These are phyloP conservation scores for Pseudogymnoascus sp. DNA, from an alignment of 2,329 filamentous ascomycete species.

Conservation along the genomic window DNA sequence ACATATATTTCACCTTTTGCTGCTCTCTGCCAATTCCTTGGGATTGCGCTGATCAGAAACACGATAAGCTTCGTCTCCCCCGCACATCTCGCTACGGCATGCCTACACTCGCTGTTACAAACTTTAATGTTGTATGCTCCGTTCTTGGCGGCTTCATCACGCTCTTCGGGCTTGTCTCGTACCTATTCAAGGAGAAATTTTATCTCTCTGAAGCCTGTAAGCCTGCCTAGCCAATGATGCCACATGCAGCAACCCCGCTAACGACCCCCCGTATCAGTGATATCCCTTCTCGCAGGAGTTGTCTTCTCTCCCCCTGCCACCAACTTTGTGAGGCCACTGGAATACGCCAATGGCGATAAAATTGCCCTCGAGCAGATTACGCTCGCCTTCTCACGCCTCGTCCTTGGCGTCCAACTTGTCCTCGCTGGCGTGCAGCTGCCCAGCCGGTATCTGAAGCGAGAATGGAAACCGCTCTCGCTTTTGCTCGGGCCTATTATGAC, in stretches of 20 bases:
- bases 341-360: conserved; percentile 56
- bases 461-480: conserved; percentile 65
- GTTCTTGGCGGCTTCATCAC: conserved; percentile 76
- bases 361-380: conserved; percentile 60
- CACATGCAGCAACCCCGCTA: neutral
- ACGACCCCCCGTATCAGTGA: conserved; percentile 43
- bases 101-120: conserved; percentile 28
- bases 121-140: conserved; percentile 43
- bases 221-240: conserved; percentile 23
- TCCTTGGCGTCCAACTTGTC: conserved; percentile 79
- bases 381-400: conserved; percentile 72
- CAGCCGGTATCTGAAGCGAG: conserved; percentile 62
- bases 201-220: conserved; percentile 79
- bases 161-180: conserved; percentile 76
- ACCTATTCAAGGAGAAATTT: conserved; percentile 74
- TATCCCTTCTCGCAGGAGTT: conserved; percentile 67
- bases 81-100: neutral
- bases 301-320: conserved; percentile 68
- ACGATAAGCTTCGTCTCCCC: neutral
- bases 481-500: conserved; percentile 76
- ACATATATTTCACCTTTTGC: neutral
- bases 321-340: conserved; percentile 61
- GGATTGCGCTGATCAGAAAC: conserved; percentile 7
- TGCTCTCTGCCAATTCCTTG: neutral
- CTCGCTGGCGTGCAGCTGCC: conserved; percentile 79